These are phyloP conservation scores for Botryotinia calthae DNA, from an alignment of 2,329 filamentous ascomycete genomes.

Conservation along the genomic window DNA sequence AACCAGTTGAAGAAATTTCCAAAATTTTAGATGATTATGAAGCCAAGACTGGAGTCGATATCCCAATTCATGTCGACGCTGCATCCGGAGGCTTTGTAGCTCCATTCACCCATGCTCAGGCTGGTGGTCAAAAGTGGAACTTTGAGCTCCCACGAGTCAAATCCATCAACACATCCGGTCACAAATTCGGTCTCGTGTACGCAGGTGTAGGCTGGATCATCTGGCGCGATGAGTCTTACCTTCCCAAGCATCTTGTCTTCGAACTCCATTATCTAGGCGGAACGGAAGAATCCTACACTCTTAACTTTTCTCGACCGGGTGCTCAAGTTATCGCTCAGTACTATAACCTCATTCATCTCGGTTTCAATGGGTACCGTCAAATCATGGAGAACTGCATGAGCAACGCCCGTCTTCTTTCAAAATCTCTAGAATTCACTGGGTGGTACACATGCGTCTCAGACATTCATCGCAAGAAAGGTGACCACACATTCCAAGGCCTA, in stretches of 20 bases:
- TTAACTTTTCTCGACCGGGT: conserved; percentile 71
- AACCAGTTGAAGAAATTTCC: conserved; percentile 67
- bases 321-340: conserved; percentile 70
- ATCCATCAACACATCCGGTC: conserved; percentile 64
- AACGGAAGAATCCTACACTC: conserved; percentile 67
- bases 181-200: conserved; percentile 63
- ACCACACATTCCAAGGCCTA: conserved; percentile 39
- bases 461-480: conserved; percentile 59
- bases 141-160: conserved; percentile 61
- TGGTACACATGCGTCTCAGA: conserved; percentile 66
- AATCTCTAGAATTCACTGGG: conserved; percentile 61
- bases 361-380: conserved; percentile 60
- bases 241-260: conserved; percentile 68
- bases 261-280: conserved; percentile 67
- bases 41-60: conserved; percentile 58
- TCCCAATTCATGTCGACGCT: conserved; percentile 66
- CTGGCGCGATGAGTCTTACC: conserved; percentile 62
- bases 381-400: conserved; percentile 66
- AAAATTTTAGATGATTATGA: conserved; percentile 63
- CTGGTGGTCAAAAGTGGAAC: conserved; percentile 59
- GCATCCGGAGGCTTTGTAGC: conserved; percentile 62
- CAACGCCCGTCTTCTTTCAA: conserved; percentile 63
- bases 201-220: conserved; percentile 69
- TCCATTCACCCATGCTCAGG: conserved; percentile 56
- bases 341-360: conserved; percentile 70